Conservation (phyloP, 306 rosid genomes). For the Aeschynomene evenia region DNA sequence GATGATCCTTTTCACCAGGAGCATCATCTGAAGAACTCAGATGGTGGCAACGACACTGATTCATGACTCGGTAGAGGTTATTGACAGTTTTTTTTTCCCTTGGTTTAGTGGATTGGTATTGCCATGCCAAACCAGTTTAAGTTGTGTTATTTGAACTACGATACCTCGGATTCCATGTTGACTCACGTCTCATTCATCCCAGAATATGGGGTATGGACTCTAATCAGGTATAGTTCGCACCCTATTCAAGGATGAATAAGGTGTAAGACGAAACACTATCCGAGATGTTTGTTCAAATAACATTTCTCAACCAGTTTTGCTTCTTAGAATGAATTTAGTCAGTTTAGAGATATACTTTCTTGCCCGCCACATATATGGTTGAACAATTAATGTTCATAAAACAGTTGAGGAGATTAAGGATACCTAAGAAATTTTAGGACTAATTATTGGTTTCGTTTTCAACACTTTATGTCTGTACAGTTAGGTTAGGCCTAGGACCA, state of each 20-base stretch:
- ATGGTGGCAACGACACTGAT: slow-evolving; percentile 38
- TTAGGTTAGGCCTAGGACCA: slow-evolving; percentile 30
- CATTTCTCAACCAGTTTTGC: too few relatives aligned
- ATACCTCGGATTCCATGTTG: too few relatives aligned
- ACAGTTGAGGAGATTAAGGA: not conserved
- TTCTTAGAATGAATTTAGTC: too few relatives aligned
- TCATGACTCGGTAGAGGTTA: slow-evolving; percentile 1
- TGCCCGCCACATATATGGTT: not conserved
- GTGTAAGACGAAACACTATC: too few relatives aligned
- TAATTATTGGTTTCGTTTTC: not conserved
- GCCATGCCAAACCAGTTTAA: not conserved
- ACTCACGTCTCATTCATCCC: too few relatives aligned
- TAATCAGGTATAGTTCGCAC: too few relatives aligned
- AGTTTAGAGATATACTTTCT: not conserved
- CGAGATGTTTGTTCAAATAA: too few relatives aligned
- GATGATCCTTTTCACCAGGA: slow-evolving; percentile 94
- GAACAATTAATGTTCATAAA: not conserved
- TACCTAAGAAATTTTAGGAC: not conserved
- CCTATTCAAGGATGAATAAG: too few relatives aligned
- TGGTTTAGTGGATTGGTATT: not conserved
- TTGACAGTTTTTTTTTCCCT: not conserved
- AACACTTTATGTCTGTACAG: slow-evolving; percentile 15
- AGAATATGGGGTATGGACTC: too few relatives aligned
- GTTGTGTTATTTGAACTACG: slow-evolving; percentile 10
- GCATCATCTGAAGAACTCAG: slow-evolving; percentile 49